Base-by-base conservation (phyloP, 108 stramenopile genomes). In the Cyclotella kingstonii region DNA sequence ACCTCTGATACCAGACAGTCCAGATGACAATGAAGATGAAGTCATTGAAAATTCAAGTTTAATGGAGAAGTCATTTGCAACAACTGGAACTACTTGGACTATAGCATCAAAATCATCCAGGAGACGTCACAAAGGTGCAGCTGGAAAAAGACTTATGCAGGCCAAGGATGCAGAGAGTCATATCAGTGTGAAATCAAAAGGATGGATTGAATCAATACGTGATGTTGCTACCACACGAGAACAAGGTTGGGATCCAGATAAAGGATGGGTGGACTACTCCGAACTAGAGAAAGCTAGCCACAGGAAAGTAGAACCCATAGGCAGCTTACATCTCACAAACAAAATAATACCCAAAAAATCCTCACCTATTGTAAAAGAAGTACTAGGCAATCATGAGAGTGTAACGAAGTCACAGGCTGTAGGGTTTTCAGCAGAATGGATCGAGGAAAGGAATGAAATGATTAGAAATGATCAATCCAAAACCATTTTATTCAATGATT, bases 201-300 rank as follows among this genome's bases (percentile, higher is more conserved):
- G 90, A 14, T 91, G 90, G 90, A 67, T 86, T 31, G 84, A 82
- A 46, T 81, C 86, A 4, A 87, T 91, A 22, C 66, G 77, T 42
- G 79, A 61, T 1, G 90, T 68, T 4, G 84, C 90, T 15, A 73
- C 81, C 2, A 56, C 22, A 18, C 75, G 70, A 34, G 73, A 75
- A 9, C 68, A 73, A 38, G 68, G 64, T 14, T 91, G 90, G 90
- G 83, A 87, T 54, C 86, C 90, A 2, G 60, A 79, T 36, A 38
- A 44, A 0, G 90, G 90, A 11, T 87, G 82, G 81, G 65, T 74
- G 15, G 81, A 87, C 53, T 91, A 86, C 31, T 30, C 55, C 4
- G 79, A 84, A 27, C 81, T 79, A 29, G 73, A 79, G 28, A 14
- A 26, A 26, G 14, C 54, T 26, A 56, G 58, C 14, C 26, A 51